A percentile compares a stretch with the other conserved stretches of the same genome.
Evolutionary conservation across 495 filamentous ascomycete genomes (phyloP).

Genomic region (Podospora comata): DNA sequence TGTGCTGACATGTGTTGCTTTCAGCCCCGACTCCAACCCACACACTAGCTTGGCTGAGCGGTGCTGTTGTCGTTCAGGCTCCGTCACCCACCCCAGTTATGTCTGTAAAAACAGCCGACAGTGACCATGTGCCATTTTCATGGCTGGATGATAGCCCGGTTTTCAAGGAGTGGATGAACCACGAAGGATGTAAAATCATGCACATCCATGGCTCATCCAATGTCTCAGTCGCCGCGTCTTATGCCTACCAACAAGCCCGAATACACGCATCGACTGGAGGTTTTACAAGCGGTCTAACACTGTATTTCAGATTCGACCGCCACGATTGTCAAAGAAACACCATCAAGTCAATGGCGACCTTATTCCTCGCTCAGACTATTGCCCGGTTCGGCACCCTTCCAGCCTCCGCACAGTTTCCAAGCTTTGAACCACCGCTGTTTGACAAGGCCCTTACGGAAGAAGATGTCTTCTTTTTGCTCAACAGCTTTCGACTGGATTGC

Average conservation of each 20-base stretch:
- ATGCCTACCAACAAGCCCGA: neutral
- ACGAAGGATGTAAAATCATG: neutral
- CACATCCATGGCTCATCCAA: neutral
- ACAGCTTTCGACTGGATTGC: neutral
- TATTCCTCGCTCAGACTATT: neutral
- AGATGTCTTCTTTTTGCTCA: neutral
- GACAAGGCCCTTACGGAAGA: neutral
- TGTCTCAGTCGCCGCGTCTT: neutral
- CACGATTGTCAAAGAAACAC: neutral
- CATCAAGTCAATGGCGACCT: neutral
- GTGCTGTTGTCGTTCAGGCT: too few species aligned
- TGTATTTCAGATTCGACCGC: neutral
- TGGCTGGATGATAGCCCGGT: neutral
- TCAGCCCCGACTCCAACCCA: too few species aligned
- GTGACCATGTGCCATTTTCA: too few species aligned
- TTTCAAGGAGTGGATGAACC: neutral
- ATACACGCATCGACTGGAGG: neutral
- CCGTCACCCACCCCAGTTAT: too few species aligned
- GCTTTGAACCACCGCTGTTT: neutral
- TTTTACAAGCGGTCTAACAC: neutral
- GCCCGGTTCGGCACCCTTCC: neutral
- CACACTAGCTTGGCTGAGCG: too few species aligned
- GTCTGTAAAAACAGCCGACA: too few species aligned
- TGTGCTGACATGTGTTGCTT: too few species aligned
- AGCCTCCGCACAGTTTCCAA: neutral